Evolutionary conservation across 148 eudicot species (phyloP), one percentile per base, ranked within the genome.

Genomic region (Rhododendron williamsianum): DNA sequence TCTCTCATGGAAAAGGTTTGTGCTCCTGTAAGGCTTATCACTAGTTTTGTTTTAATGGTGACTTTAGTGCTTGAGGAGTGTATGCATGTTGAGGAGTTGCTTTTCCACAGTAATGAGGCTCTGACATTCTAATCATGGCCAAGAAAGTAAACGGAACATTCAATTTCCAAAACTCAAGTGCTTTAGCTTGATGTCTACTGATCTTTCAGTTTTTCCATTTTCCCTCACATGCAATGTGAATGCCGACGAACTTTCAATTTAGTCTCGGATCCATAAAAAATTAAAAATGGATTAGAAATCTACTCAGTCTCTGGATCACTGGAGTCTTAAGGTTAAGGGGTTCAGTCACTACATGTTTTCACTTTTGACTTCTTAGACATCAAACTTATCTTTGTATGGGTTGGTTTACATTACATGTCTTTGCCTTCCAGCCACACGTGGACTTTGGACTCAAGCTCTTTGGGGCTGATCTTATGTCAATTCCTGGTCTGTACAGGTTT

Each of bases 391-490:
- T 76, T 23, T 82, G 58, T 43, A 43, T 67, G 4, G 18, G 15
- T 72, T 41, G 60, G 84, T 84, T 51, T 15, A 58, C 41, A 76
- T 77, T 58, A 25, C 54, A 38, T 76, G 49, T 23, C 81, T 69
- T 84, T 33, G 13, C 35, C 43, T 86, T 90, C 87, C 95, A 96
- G 98, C 98, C 98, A 30, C 95, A 96, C 86, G 96, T 96, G 86
- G 98, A 96, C 87, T 96, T 96, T 86, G 98, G 98, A 67, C 91
- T 96, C 46, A 96, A 92, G 92, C 90, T 96, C 83, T 72, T 91
- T 30, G 98, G 98, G 85, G 98, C 98, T 88, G 98, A 96, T 93
- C 93, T 96, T 80, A 96, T 96, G 98, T 92, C 98, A 46, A 92
- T 96, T 88, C 98, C 98, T 65, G 98, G 98, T 76, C 85, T 91